Evolutionary conservation across 495 filamentous ascomycete genomes (phyloP).

Genomic region (Apiosordaria backusii): DNA sequence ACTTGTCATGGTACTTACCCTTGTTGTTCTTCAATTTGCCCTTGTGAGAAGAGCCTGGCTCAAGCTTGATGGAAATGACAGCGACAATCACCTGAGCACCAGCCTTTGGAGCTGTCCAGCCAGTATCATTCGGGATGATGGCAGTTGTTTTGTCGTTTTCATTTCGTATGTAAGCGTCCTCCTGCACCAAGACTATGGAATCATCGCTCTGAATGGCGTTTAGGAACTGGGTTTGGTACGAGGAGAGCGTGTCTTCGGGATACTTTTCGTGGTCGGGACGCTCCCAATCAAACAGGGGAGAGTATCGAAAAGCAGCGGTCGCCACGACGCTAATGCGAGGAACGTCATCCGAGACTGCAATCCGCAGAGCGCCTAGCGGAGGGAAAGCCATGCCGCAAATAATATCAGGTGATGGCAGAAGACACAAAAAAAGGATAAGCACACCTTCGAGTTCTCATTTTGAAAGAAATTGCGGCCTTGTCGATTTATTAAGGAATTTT

Average conservation of each 20-base stretch:
- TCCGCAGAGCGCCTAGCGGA: background rate
- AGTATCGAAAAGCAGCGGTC: constrained; percentile 11
- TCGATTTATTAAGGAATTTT: background rate
- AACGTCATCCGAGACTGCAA: constrained; percentile 7
- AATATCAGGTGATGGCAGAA: background rate
- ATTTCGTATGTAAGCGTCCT: background rate
- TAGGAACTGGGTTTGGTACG: constrained; percentile 8
- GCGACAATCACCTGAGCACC: background rate
- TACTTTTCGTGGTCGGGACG: constrained; percentile 11
- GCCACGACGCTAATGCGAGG: constrained; percentile 13
- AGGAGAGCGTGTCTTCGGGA: constrained; percentile 9
- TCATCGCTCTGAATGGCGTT: background rate
- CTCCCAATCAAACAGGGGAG: constrained; percentile 12
- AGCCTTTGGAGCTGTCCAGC: background rate
- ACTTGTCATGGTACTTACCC: too few species aligned
- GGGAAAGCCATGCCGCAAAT: background rate
- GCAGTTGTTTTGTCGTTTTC: background rate
- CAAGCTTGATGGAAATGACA: background rate
- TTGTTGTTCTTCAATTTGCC: background rate
- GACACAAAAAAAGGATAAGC: background rate
- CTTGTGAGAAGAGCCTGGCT: background rate
- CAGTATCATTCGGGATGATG: background rate
- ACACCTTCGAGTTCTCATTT: background rate
- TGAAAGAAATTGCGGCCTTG: background rate
- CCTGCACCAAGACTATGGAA: background rate